Evolutionary conservation across 2,329 filamentous ascomycete genomes (phyloP).

Genomic region (Aphanocladium album): DNA sequence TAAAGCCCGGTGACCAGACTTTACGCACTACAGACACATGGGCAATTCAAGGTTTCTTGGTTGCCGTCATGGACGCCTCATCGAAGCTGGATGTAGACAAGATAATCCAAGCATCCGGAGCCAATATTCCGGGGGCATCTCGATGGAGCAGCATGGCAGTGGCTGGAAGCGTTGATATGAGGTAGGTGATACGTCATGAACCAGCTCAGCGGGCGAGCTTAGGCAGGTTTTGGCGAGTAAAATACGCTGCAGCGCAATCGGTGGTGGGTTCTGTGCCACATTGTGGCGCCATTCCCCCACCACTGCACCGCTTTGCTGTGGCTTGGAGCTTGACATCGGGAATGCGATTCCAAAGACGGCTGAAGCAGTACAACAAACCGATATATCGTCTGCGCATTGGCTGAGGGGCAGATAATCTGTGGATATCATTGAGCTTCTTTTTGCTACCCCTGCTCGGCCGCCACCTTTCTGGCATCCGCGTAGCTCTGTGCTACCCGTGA

Average conservation of each 20-base stretch:
- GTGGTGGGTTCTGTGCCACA: slow-evolving; percentile 8
- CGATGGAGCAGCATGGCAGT: slow-evolving; percentile 7
- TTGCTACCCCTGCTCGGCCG: not conserved
- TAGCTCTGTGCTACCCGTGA: not conserved
- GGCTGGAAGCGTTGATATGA: not conserved
- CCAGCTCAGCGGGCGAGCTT: not conserved
- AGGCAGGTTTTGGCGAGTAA: not conserved
- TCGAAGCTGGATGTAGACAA: not conserved
- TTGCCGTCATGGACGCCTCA: slow-evolving; percentile 8
- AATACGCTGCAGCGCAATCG: not conserved
- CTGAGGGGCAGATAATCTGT: not conserved
- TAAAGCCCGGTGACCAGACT: not conserved
- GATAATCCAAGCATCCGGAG: not conserved
- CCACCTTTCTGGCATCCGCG: not conserved
- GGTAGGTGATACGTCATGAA: slow-evolving; percentile 11
- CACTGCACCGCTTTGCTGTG: not conserved
- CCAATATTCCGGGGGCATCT: slow-evolving; percentile 11
- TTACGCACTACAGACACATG: not conserved
- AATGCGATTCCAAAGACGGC: not conserved
- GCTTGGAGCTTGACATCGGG: not conserved
- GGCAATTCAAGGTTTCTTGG: not conserved
- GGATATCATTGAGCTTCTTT: not conserved
- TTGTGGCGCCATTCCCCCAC: slow-evolving; percentile 2
- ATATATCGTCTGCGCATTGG: not conserved
- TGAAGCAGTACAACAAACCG: not conserved